Percentiles rank a stretch among this genome's conserved stretches.
phyloP scores from a whole-genome alignment of 805 yeast species.

The Ogataea pini region DNA sequence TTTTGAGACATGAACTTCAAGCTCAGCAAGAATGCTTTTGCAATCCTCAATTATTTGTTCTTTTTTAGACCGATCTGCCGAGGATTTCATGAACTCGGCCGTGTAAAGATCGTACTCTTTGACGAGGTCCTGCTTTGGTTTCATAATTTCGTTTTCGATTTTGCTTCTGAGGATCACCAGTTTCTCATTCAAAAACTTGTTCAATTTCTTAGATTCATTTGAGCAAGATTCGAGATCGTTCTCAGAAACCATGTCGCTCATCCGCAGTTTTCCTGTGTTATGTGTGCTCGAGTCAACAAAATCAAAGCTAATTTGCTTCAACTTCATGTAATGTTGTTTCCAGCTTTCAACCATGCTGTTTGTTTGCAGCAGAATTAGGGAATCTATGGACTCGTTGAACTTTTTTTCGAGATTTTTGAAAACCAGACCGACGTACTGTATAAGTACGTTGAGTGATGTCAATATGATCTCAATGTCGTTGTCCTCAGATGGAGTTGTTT shows the following conservation, averaged over 20 bases:
- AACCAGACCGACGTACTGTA: conserved; percentile 52
- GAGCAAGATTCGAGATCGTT: conserved; percentile 36
- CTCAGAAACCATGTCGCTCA: conserved; percentile 39
- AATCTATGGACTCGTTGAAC: conserved; percentile 39
- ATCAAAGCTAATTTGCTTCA: conserved; percentile 31
- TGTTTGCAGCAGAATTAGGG: conserved; percentile 37
- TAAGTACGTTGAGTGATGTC: conserved; percentile 48
- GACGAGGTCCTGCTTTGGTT: conserved; percentile 40
- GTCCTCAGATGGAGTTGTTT: conserved; percentile 21
- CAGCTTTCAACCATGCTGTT: conserved; percentile 47
- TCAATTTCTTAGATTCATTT: conserved; percentile 27
- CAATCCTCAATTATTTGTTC: conserved; percentile 21
- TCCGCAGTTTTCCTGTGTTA: conserved; percentile 18
- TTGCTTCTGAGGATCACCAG: conserved; percentile 34
- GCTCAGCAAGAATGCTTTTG: conserved; percentile 21
- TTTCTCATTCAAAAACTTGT: conserved; percentile 20
- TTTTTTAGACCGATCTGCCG: conserved; percentile 13
- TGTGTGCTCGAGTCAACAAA: conserved; percentile 17
- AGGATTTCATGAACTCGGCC: conserved; percentile 35
- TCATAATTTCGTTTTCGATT: conserved; percentile 40
- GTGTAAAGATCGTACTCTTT: conserved; percentile 43
- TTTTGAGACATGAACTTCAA: conserved; percentile 27
- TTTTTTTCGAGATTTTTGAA: conserved; percentile 41
- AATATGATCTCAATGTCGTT: conserved; percentile 47
- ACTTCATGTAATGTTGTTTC: conserved; percentile 35